Conservation (phyloP, 768 basidiomycete genomes). For the Piloderma croceum region DNA sequence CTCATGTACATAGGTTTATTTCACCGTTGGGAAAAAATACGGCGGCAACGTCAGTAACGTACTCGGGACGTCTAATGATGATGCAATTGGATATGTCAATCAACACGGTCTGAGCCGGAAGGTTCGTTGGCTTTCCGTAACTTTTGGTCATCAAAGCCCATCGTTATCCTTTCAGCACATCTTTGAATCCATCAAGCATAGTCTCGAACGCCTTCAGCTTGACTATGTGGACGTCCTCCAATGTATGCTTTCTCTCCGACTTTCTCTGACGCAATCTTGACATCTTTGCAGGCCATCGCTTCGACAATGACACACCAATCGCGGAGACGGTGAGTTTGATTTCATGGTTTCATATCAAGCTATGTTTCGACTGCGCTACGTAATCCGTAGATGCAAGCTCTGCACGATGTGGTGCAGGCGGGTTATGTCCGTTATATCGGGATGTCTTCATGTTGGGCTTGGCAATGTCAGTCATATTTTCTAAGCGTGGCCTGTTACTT, state of each 20-base stretch:
- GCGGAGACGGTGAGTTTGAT: constrained; percentile 24
- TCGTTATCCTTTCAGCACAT: constrained; percentile 33
- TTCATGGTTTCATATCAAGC: constrained; percentile 22
- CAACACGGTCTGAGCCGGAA: constrained; percentile 29
- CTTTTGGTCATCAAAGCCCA: background rate
- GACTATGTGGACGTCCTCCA: constrained; percentile 55
- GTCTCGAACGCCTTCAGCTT: constrained; percentile 43
- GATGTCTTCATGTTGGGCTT: constrained; percentile 54
- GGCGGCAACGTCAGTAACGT: background rate
- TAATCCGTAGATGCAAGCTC: constrained; percentile 50
- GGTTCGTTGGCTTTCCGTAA: constrained; percentile 16
- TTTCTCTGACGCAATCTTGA: background rate
- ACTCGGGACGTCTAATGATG: constrained; percentile 6
- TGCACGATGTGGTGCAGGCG: constrained; percentile 60
- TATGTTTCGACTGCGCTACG: constrained; percentile 36
- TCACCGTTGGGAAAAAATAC: background rate
- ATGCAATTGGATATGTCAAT: constrained; percentile 26
- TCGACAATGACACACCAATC: constrained; percentile 22
- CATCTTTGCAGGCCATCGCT: constrained; percentile 21
- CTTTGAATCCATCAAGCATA: constrained; percentile 40
- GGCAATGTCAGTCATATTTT: constrained; percentile 44
- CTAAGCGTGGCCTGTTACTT: background rate
- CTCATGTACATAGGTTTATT: background rate
- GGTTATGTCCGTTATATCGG: constrained; percentile 62
- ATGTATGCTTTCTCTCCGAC: constrained; percentile 20